phyloP scores from a whole-genome alignment of 179 eudicot genomes.

The Sideroxylon spinosum region DNA sequence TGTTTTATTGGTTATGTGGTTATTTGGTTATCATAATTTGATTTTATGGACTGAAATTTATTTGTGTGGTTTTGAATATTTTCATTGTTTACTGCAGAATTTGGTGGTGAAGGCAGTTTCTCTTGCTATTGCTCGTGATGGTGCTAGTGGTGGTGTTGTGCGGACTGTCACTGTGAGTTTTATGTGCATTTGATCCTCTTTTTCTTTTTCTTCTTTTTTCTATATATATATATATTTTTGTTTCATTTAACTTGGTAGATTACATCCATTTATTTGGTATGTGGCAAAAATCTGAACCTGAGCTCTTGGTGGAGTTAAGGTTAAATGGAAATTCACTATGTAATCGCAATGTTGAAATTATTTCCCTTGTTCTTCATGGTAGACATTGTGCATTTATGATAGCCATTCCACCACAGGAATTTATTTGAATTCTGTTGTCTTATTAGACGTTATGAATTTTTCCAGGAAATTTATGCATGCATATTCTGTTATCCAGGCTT shows the following conservation, averaged over 20 bases:
- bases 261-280: conserved; percentile 1
- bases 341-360: neutral
- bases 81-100: conserved; percentile 40
- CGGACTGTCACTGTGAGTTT: conserved; percentile 80
- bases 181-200: neutral
- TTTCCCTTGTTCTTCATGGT: neutral
- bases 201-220: no score
- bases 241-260: neutral
- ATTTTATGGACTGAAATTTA: neutral
- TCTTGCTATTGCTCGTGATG: conserved; percentile 98
- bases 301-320: conserved; percentile 8
- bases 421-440: conserved; percentile 4
- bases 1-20: neutral
- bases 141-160: conserved; percentile 97
- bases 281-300: neutral
- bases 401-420: neutral
- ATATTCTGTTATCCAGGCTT: neutral
- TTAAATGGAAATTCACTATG: neutral
- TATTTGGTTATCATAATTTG: neutral
- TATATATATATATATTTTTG: no score
- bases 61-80: neutral
- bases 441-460: neutral
- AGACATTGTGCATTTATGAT: neutral
- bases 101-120: conserved; percentile 94
- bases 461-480: neutral